Evolutionary conservation across 306 rosid genomes (phyloP), one percentile per base, ranked within the genome.

Genomic region (Vachellia pachyceras): DNA sequence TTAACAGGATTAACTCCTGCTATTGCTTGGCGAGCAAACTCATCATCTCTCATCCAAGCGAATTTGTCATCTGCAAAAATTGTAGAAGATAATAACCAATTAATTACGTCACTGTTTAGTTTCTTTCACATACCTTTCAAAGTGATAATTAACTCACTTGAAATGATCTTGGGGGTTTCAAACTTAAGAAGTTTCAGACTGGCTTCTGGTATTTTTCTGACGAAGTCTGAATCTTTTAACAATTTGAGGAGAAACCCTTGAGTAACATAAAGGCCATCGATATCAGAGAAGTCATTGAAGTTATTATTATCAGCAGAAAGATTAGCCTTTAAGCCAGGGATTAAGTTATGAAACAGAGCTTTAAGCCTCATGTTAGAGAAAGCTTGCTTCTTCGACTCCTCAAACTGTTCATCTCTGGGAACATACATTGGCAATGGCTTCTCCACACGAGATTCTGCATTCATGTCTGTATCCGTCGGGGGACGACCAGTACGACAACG

Each of bases 321-420:
- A 69, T 88, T 88, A 15, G 98, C 91, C 83, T 86, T 93, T 17
- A 95, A 78, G 13, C 92, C 81, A 4, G 99, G 99, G 4, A 95
- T 79, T 69, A 95, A 87, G 82, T 54, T 93, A 84, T 91, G 98
- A 17, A 95, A 85, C 66, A 91, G 87, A 60, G 90, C 98, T 79
- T 91, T 95, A 0, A 93, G 93, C 86, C 98, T 93, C 82, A 93
- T 95, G 44, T 84, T 83, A 23, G 91, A 71, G 78, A 93, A 86
- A 20, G 98, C 83, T 67, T 84, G 90, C 70, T 82, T 86, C 79
- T 95, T 95, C 0, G 92, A 81, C 82, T 95, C 99, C 80, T 93
- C 99, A 81, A 95, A 95, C 46, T 91, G 91, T 77, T 95, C 99
- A 17, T 95, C 99, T 79, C 98, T 89, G 0, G 99, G 99, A n/a